Base-by-base conservation (phyloP, 2,329 filamentous ascomycete genomes). In the Septoria petroselini region DNA sequence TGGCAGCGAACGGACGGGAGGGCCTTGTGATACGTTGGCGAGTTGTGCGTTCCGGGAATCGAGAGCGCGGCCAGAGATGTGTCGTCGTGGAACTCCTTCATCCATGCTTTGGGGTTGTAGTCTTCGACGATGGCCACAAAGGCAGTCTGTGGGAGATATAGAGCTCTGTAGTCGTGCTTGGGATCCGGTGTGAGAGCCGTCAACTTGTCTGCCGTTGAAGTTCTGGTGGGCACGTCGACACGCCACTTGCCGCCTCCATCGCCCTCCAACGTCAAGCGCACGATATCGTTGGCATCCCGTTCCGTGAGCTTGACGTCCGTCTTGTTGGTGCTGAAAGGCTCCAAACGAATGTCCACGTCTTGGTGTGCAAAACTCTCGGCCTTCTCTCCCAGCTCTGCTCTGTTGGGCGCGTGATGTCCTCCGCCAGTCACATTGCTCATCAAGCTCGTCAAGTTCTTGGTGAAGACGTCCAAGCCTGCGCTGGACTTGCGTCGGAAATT, bases 31-130 rank as follows among this genome's bases (percentile, higher is more conserved):
- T 81, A 85, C 7, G 91, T 94, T 5, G 93, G 88, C 14, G 87
- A 88, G 72, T 98, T 97, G 75, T 98, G 93, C 0, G 93, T 96
- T 57, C 93, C 93, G 0, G 93, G 93, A 55, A 97, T 93, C 41
- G 86, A 93, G 41, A 98, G 81, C 2, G 85, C 79, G 1, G 88
- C 86, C 3, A 97, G 75, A 1, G 88, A 83, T 43, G 82, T 85
- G 15, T 82, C 77, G 62, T 91, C 81, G 53, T 78, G 75, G 34
- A 97, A 76, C 54, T 83, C 77, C 49, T 76, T 71, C 91, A 97
- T 97, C 93, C 93, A 95, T 45, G 76, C 71, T 54, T 82, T 67
- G 41, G 91, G 78, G 46, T 82, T 77, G 12, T 84, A 78, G 4
- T 83, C 89, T 54, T 83, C 88, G 70, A 85, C 83, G 53, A 97